Evolutionary conservation across 2,329 filamentous ascomycete species (phyloP).

Genomic region (Calonectria montana): DNA sequence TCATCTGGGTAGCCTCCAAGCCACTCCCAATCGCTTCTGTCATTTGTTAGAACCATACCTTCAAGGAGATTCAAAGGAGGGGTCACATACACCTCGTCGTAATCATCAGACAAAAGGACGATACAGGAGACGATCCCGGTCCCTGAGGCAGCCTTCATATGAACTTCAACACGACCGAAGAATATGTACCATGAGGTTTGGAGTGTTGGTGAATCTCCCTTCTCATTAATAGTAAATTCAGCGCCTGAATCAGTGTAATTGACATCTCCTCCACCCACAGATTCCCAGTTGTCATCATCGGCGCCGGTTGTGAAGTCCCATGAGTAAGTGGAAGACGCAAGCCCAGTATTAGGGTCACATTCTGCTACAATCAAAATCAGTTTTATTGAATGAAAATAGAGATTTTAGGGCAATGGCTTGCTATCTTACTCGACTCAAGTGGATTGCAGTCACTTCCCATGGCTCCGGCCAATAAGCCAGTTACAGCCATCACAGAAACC

Average conservation of each 20-base stretch:
- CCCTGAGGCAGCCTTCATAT: slow-evolving; percentile 77
- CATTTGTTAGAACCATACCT: background rate
- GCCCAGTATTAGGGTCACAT: slow-evolving; percentile 26
- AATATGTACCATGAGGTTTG: slow-evolving; percentile 82
- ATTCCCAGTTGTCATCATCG: slow-evolving; percentile 36
- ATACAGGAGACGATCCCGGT: slow-evolving; percentile 81
- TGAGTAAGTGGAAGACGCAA: slow-evolving; percentile 30
- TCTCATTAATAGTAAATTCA: slow-evolving; percentile 66
- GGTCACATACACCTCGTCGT: slow-evolving; percentile 61
- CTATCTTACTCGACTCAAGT: slow-evolving; percentile 29
- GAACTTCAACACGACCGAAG: slow-evolving; percentile 80
- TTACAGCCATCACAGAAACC: background rate
- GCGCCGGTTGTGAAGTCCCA: slow-evolving; percentile 36
- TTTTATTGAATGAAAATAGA: background rate
- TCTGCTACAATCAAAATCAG: slow-evolving; percentile 19
- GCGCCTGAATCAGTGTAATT: slow-evolving; percentile 33
- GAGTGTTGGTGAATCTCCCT: slow-evolving; percentile 70
- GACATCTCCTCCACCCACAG: slow-evolving; percentile 30
- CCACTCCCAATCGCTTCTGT: slow-evolving; percentile 73
- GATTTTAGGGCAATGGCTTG: background rate
- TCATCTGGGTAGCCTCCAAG: slow-evolving; percentile 10
- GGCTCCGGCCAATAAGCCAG: background rate
- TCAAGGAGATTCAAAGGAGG: background rate
- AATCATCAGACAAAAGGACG: slow-evolving; percentile 78
- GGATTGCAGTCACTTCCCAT: slow-evolving; percentile 32